These are phyloP conservation scores for Boletus sp. DNA, from an alignment of 768 basidiomycete species.

Conservation along the genomic window DNA sequence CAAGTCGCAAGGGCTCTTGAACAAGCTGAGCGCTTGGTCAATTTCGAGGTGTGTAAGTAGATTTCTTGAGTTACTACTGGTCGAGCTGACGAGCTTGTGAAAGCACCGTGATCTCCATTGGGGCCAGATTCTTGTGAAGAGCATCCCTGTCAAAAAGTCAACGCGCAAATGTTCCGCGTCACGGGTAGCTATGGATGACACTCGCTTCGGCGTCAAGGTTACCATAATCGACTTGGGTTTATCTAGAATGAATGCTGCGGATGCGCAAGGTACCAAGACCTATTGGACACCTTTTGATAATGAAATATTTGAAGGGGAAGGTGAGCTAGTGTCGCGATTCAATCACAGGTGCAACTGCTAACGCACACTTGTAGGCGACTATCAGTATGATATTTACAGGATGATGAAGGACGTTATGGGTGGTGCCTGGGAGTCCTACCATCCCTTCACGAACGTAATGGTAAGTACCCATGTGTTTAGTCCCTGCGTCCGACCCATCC, in stretches of 20 bases:
- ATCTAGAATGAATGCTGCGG: constrained; percentile 72
- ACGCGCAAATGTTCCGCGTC: constrained; percentile 33
- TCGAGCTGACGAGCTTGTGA: constrained; percentile 1
- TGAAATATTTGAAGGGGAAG: constrained; percentile 90
- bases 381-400: constrained; percentile 94
- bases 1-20: constrained; percentile 79
- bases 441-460: constrained; percentile 87
- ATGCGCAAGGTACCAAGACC: constrained; percentile 42
- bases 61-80: not conserved
- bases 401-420: constrained; percentile 70
- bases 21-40: constrained; percentile 73
- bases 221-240: constrained; percentile 96
- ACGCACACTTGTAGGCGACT: constrained; percentile 57
- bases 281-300: constrained; percentile 85
- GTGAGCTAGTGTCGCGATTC: constrained; percentile 37
- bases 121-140: constrained; percentile 90
- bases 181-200: constrained; percentile 62
- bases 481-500: constrained; percentile 9
- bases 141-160: constrained; percentile 37
- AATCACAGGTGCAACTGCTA: not conserved
- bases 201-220: constrained; percentile 62
- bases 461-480: constrained; percentile 42
- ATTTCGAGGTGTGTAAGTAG: constrained; percentile 74
- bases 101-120: constrained; percentile 99
- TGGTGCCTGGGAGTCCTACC: constrained; percentile 70